These are phyloP conservation scores for Alternaria gansuensis DNA, from an alignment of 2,329 filamentous ascomycete species.

Conservation along the genomic window DNA sequence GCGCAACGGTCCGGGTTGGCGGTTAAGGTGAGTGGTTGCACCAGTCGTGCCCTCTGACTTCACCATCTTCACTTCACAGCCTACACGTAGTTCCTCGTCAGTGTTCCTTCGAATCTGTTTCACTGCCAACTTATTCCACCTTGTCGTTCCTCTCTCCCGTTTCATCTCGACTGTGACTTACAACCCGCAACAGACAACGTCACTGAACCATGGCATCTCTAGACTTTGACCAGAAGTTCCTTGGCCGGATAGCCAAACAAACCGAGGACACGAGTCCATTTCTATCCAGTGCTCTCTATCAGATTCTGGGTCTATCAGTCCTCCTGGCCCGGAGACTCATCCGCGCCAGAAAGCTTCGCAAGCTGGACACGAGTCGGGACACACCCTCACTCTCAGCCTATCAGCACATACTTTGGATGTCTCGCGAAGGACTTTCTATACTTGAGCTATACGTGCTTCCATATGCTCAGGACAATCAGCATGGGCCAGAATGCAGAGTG, in stretches of 20 bases:
- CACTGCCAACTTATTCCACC: not conserved
- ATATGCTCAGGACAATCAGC: slow-evolving; percentile 71
- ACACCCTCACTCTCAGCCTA: slow-evolving; percentile 85
- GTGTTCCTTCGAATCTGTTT: not conserved
- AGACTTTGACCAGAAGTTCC: slow-evolving; percentile 96
- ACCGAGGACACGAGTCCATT: slow-evolving; percentile 80
- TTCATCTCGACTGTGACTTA: slow-evolving; percentile 13
- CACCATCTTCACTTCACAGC: not conserved
- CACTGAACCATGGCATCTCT: slow-evolving; percentile 81
- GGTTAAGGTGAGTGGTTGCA: slow-evolving; percentile 41
- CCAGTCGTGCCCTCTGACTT: not conserved
- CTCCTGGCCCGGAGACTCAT: slow-evolving; percentile 85
- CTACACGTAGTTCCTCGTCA: not conserved
- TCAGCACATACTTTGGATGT: slow-evolving; percentile 93
- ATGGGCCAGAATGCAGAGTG: slow-evolving; percentile 83
- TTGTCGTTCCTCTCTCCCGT: not conserved
- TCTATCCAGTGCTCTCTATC: slow-evolving; percentile 84
- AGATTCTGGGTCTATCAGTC: slow-evolving; percentile 88
- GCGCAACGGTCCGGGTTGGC: slow-evolving; percentile 46
- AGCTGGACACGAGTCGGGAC: slow-evolving; percentile 79
- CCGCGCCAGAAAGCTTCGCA: slow-evolving; percentile 81
- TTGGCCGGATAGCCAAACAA: slow-evolving; percentile 84
- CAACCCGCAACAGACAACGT: slow-evolving; percentile 11
- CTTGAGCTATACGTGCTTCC: slow-evolving; percentile 87
- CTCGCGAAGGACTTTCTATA: slow-evolving; percentile 87